Evolutionary conservation across 2,329 filamentous ascomycete species (phyloP).

Genomic region (Fonsecaea monophora): DNA sequence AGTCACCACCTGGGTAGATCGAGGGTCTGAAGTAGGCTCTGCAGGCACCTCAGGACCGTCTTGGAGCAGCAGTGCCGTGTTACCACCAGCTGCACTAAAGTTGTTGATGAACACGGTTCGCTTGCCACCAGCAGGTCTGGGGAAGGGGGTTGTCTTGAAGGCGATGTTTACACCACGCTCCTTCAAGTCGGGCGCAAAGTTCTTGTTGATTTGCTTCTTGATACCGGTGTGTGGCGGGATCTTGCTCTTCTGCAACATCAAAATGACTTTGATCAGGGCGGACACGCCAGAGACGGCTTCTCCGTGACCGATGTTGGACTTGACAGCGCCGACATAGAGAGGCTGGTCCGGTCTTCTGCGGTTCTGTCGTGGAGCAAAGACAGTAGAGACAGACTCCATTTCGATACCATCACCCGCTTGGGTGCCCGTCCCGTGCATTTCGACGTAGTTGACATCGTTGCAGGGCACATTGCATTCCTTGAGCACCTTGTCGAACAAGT

Average conservation of each 20-base stretch:
- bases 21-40: slow-evolving; percentile 56
- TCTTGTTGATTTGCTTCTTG: slow-evolving; percentile 56
- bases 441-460: slow-evolving; percentile 47
- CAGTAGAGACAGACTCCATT: slow-evolving; percentile 46
- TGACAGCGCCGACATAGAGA: slow-evolving; percentile 46
- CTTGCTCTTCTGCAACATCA: slow-evolving; percentile 68
- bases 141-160: slow-evolving; percentile 54
- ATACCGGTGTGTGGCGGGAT: slow-evolving; percentile 74
- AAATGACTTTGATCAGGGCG: slow-evolving; percentile 65
- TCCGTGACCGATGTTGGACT: slow-evolving; percentile 56
- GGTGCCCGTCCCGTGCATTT: slow-evolving; percentile 53
- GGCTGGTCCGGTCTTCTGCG: slow-evolving; percentile 44
- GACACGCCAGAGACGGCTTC: slow-evolving; percentile 46
- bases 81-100: slow-evolving; percentile 74
- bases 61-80: slow-evolving; percentile 71
- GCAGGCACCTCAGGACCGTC: slow-evolving; percentile 57
- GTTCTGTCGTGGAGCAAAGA: slow-evolving; percentile 45
- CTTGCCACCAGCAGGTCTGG: slow-evolving; percentile 42
- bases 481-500: slow-evolving; percentile 49
- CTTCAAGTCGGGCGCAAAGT: slow-evolving; percentile 46
- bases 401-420: slow-evolving; percentile 51
- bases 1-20: slow-evolving; percentile 64
- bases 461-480: slow-evolving; percentile 47
- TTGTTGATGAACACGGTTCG: slow-evolving; percentile 65
- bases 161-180: slow-evolving; percentile 46